phyloP scores from a whole-genome alignment of 257 asterid genomes.

The Nicotiana paniculata region DNA sequence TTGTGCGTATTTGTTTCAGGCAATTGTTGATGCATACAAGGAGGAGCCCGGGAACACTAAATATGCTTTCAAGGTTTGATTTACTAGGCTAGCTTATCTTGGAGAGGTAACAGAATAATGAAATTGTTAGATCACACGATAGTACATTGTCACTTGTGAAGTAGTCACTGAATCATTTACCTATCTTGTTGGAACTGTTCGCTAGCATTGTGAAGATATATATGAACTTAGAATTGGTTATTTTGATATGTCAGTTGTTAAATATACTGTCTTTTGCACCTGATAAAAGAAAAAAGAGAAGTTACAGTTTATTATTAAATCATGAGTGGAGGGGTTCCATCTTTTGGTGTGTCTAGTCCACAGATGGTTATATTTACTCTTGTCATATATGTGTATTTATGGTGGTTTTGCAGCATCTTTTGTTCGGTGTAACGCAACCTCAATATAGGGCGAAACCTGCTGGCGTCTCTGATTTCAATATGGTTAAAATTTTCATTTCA shows the following conservation, averaged over 20 bases:
- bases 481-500: constrained; percentile 5
- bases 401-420: constrained; percentile 72
- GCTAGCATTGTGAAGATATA: not conserved
- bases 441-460: constrained; percentile 76
- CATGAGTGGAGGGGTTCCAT: not conserved
- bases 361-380: not conserved
- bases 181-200: not conserved
- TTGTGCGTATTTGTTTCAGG: constrained; percentile 29
- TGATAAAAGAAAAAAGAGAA: too few species aligned
- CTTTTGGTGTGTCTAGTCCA: constrained; percentile 7
- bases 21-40: constrained; percentile 86
- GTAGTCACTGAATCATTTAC: not conserved
- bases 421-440: constrained; percentile 87
- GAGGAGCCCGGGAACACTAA: constrained; percentile 87
- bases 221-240: not conserved
- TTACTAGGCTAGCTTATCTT: constrained; percentile 1
- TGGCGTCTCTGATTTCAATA: constrained; percentile 70
- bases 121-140: not conserved
- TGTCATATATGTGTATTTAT: not conserved
- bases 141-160: not conserved
- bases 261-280: too few species aligned
- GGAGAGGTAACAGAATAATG: not conserved
- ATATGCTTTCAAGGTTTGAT: constrained; percentile 78
- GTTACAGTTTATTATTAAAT: too few species aligned
- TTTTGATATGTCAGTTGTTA: not conserved